Evolutionary conservation across 352 stramenopile species (phyloP).

Genomic region (Phytophthora capsici): DNA sequence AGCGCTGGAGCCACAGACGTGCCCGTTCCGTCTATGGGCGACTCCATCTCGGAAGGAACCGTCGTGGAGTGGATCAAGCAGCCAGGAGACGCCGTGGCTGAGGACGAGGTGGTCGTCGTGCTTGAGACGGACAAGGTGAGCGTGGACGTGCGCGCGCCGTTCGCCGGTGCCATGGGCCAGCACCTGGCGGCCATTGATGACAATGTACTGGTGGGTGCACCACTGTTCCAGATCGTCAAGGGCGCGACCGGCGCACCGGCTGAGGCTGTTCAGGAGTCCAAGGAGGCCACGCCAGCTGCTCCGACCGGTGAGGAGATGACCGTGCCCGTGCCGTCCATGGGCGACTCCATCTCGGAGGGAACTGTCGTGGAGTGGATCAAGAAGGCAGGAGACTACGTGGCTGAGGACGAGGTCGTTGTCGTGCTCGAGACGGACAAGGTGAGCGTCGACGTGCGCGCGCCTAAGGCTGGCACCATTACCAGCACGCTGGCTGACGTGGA

Average conservation of each 20-base stretch:
- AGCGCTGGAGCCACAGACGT: conserved; percentile 52
- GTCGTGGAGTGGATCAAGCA: conserved; percentile 96
- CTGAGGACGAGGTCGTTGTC: conserved; percentile 96
- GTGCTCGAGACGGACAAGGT: conserved; percentile 99
- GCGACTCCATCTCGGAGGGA: conserved; percentile 98
- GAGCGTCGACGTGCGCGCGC: conserved; percentile 90
- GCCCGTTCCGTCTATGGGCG: conserved; percentile 89
- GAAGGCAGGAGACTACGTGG: conserved; percentile 91
- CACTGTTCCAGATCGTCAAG: conserved; percentile 94
- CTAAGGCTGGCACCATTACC: conserved; percentile 91
- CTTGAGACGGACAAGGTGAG: conserved; percentile 99
- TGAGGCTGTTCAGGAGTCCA: conserved; percentile 26
- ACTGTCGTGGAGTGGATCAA: conserved; percentile 98
- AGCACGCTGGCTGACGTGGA: conserved; percentile 91
- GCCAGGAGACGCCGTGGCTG: conserved; percentile 92
- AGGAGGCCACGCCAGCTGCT: conserved; percentile 15
- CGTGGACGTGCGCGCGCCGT: conserved; percentile 88
- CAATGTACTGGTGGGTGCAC: conserved; percentile 94
- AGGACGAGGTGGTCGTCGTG: conserved; percentile 98
- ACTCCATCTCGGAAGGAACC: conserved; percentile 98
- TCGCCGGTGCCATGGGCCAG: conserved; percentile 90
- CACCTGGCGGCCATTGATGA: conserved; percentile 93
- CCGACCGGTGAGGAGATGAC: conserved; percentile 42
- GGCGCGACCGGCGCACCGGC: conserved; percentile 49
- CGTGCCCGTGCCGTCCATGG: conserved; percentile 89